Evolutionary conservation across 139 green algal genomes (phyloP), one percentile per base, ranked within the genome.

Genomic region (Chlamydomonas schloesseri): DNA sequence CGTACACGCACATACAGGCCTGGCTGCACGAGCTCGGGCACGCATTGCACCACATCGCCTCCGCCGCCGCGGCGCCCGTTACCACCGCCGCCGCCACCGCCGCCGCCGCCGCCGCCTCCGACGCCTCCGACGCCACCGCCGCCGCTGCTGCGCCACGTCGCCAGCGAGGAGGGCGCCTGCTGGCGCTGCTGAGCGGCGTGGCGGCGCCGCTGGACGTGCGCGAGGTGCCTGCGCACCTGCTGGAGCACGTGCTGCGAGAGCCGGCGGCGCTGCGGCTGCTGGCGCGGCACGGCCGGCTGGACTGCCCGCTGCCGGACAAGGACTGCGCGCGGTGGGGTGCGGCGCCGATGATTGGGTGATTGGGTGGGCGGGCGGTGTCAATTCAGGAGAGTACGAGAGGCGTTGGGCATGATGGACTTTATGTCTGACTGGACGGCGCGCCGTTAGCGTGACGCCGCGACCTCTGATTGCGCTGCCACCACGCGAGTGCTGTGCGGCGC

Each of bases 11-110:
- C n/a, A n/a, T n/a, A n/a, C 65, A 85, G 79, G 79, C 79, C 31
- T 85, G 79, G 79, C 37, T 85, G 8, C 79, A 85, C 64, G 79
- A 85, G 68, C 68, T 85, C 47, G 79, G 79, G 9, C 79, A 85
- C 64, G 79, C 79, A 20, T 67, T 85, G 20, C 79, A 85, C 68
- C 46, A 77, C 47, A 18, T 85, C 21, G 79, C 64, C n/a, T 85
- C 79, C 24, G 79, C 78, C 13, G 60, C 76, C 8, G 57, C 60
- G 31, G n/a, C 65, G n/a, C 67, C 20, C 67, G 31, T 50, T 14
- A 73, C 69, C 69, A 34, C 33, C 71, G 71, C 42, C 3, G 11
- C 47, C n/a, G 72, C 47, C 18, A 13, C 29, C 13, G n/a, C n/a
- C 65, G 14, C 65, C 65, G 14, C 62, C n/a, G n/a, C 23, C 53